Evolutionary conservation across 345 rosid genomes (phyloP).

Genomic region (Triadica sebifera): DNA sequence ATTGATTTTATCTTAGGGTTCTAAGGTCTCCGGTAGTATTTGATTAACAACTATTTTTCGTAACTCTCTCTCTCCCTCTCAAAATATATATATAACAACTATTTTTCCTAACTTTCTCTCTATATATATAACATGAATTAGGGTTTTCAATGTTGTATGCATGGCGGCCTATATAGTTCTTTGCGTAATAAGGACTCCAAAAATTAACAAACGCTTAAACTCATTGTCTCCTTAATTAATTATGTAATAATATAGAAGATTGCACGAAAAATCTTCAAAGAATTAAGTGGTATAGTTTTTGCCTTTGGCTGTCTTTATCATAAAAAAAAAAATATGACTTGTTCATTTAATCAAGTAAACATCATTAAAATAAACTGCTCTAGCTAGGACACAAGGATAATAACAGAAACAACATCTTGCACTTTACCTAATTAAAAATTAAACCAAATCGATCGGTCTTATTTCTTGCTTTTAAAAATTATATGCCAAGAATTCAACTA

Average conservation of each 20-base stretch:
- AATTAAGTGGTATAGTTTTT: background rate
- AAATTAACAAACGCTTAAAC: background rate
- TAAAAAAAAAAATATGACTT: background rate
- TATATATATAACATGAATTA: background rate
- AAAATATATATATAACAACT: no score
- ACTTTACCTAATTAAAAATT: no score
- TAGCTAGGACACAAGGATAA: no score
- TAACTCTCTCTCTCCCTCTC: no score
- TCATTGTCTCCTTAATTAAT: background rate
- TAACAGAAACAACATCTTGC: no score
- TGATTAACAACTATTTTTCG: no score
- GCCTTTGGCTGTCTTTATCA: background rate
- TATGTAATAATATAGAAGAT: background rate
- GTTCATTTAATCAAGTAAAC: conserved; percentile 4
- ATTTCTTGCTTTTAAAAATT: no score
- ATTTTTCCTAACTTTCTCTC: no score
- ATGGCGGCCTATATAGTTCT: background rate
- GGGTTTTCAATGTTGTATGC: background rate
- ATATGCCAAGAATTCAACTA: no score
- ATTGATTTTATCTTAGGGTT: no score
- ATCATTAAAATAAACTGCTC: conserved; percentile 4
- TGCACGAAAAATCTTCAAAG: background rate
- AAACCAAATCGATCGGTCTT: no score
- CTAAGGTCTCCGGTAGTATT: no score
- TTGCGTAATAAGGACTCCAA: conserved; percentile 5